A percentile compares a stretch with the other conserved stretches of the same genome.
phyloP scores from a whole-genome alignment of 2,329 filamentous ascomycete genomes.

The Kalmusia sp. region DNA sequence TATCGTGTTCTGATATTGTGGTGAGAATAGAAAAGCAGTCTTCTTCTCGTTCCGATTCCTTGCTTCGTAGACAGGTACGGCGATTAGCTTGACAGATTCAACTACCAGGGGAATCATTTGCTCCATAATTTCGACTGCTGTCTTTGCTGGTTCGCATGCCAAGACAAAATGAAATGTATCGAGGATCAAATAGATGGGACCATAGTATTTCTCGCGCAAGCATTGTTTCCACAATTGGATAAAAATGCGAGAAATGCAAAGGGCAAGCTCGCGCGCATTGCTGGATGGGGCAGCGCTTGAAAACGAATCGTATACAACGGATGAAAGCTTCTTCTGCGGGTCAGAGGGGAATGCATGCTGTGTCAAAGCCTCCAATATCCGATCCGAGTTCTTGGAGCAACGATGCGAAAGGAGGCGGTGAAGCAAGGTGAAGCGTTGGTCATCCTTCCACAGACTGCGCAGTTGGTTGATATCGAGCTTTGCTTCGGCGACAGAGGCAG shows the following conservation, averaged over 20 bases:
- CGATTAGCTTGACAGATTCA: conserved; percentile 61
- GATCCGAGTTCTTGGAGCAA: conserved; percentile 60
- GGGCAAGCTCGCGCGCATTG: conserved; percentile 62
- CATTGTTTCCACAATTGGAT: conserved; percentile 74
- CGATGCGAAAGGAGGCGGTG: conserved; percentile 71
- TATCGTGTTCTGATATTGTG: conserved; percentile 54
- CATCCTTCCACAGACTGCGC: conserved; percentile 46
- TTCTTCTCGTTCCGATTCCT: conserved; percentile 36
- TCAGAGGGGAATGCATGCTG: conserved; percentile 71
- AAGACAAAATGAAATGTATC: conserved; percentile 70
- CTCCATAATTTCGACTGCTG: conserved; percentile 66
- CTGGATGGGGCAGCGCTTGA: conserved; percentile 59
- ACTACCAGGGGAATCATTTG: conserved; percentile 58
- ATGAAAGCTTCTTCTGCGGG: conserved; percentile 62
- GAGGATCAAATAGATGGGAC: conserved; percentile 70
- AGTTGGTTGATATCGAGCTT: conserved; percentile 41
- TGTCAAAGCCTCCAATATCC: conserved; percentile 72
- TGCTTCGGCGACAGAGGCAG: conserved; percentile 3
- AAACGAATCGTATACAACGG: conserved; percentile 72
- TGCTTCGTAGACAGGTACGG: conserved; percentile 54
- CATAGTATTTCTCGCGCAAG: conserved; percentile 66
- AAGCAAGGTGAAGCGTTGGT: conserved; percentile 54
- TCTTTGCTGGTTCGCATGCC: conserved; percentile 64
- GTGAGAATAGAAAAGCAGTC: conserved; percentile 31
- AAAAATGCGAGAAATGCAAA: conserved; percentile 69